phyloP scores from a whole-genome alignment of 1,284 basidiomycete species.

The Cryptococcus floricola region DNA sequence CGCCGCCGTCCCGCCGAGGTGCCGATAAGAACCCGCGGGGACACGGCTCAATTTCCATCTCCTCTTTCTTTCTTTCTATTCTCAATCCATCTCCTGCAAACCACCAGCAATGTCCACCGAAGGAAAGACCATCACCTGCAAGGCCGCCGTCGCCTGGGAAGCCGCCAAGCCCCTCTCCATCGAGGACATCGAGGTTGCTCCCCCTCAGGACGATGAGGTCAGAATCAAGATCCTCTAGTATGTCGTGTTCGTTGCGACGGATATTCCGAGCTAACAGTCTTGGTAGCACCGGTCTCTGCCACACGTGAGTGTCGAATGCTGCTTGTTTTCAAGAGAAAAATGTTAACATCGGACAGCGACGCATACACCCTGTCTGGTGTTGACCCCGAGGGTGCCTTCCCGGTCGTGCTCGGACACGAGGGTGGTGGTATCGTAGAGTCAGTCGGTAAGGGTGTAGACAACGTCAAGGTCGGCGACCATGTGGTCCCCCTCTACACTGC shows the following conservation, averaged over 20 bases:
- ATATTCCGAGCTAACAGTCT: neutral
- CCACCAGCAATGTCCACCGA: conserved; percentile 18
- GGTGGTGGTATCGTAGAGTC: conserved; percentile 68
- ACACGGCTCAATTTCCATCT: neutral
- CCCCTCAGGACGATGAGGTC: conserved; percentile 86
- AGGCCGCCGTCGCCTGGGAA: conserved; percentile 94
- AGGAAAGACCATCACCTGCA: conserved; percentile 73
- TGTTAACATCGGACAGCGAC: conserved; percentile 52
- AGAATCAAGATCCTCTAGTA: conserved; percentile 85
- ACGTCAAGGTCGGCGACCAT: conserved; percentile 81
- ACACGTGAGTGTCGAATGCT: conserved; percentile 58
- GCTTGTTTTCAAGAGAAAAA: neutral
- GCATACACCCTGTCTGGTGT: conserved; percentile 95
- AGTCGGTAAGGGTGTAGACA: conserved; percentile 86
- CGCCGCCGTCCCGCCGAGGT: too few relatives aligned
- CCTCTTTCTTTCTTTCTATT: neutral
- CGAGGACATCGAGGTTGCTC: conserved; percentile 89
- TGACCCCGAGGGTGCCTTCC: conserved; percentile 95
- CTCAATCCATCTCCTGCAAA: neutral
- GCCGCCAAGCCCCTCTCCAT: conserved; percentile 80
- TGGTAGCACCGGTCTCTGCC: conserved; percentile 74
- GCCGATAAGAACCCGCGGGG: too few relatives aligned
- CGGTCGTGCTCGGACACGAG: conserved; percentile 90
- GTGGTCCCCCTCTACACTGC: conserved; percentile 92
- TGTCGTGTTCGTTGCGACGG: conserved; percentile 25